These are phyloP conservation scores for Bolboschoenus planiculmis DNA, from an alignment of 176 grass and related monocot species.

Conservation along the genomic window DNA sequence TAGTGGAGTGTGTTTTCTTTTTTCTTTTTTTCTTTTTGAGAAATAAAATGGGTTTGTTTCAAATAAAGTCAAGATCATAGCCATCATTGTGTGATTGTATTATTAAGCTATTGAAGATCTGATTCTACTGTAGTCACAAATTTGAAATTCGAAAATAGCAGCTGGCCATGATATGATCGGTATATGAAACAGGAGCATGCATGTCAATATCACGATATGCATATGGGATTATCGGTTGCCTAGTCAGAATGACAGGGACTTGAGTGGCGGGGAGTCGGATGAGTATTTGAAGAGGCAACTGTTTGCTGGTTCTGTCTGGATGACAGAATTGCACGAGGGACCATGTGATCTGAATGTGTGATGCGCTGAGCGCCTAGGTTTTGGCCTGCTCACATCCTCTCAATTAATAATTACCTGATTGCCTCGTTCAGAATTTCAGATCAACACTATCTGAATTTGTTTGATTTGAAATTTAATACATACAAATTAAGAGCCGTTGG, in stretches of 20 bases:
- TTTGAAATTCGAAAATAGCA: too few species aligned
- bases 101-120: neutral
- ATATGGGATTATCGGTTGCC: too few species aligned
- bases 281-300: neutral
- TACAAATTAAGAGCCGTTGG: too few species aligned
- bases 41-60: neutral
- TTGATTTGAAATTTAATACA: too few species aligned
- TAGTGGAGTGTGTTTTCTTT: neutral
- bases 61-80: neutral
- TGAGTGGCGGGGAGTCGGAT: neutral
- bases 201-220: neutral
- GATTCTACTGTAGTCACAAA: neutral
- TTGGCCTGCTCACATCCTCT: neutral
- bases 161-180: too few species aligned
- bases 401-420: neutral
- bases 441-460: too few species aligned
- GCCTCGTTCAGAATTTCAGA: neutral
- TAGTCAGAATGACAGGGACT: neutral
- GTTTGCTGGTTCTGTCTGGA: neutral
- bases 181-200: slow-evolving; percentile 8
- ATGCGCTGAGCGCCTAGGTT: neutral
- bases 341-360: neutral
- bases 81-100: neutral
- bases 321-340: slow-evolving; percentile 3
- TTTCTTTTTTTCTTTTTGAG: too few species aligned